Conservation (phyloP, 2,329 filamentous ascomycete species). For the Lasiodiplodia theobromae region DNA sequence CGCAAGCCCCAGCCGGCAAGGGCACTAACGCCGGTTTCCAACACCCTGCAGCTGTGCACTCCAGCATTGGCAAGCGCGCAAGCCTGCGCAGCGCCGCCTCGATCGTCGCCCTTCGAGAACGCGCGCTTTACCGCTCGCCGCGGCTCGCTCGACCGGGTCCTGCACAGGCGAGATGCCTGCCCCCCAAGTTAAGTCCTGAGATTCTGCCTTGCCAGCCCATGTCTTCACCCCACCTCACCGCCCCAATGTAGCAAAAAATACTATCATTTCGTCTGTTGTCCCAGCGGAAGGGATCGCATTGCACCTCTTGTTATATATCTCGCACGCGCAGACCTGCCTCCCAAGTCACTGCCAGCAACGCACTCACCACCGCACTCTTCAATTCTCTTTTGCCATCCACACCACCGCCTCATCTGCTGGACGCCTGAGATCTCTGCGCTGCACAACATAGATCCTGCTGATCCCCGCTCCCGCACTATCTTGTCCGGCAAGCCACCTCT, state of each 20-base stretch:
- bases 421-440: conserved; percentile 20
- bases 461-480: not conserved
- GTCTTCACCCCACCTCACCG: conserved; percentile 39
- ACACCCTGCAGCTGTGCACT: conserved; percentile 27
- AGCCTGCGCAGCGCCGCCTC: conserved; percentile 28
- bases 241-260: conserved; percentile 41
- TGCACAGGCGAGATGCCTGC: conserved; percentile 23
- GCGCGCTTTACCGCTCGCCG: conserved; percentile 43
- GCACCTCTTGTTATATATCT: conserved; percentile 30
- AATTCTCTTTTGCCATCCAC: conserved; percentile 6
- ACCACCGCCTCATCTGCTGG: not conserved
- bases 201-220: conserved; percentile 35
- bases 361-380: conserved; percentile 16
- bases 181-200: conserved; percentile 28
- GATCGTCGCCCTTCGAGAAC: conserved; percentile 35
- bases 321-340: conserved; percentile 35
- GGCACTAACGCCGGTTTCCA: conserved; percentile 19
- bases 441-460: conserved; percentile 2
- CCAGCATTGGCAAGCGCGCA: conserved; percentile 24
- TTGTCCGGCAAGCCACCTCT: conserved; percentile 11
- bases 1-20: conserved; percentile 14
- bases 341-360: conserved; percentile 21
- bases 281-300: conserved; percentile 24
- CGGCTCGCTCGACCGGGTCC: conserved; percentile 34
- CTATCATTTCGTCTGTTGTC: conserved; percentile 25